Percentiles rank a stretch among this genome's conserved stretches.
phyloP scores from a whole-genome alignment of 2,329 filamentous ascomycete species.

The Teratosphaeria nubilosa region DNA sequence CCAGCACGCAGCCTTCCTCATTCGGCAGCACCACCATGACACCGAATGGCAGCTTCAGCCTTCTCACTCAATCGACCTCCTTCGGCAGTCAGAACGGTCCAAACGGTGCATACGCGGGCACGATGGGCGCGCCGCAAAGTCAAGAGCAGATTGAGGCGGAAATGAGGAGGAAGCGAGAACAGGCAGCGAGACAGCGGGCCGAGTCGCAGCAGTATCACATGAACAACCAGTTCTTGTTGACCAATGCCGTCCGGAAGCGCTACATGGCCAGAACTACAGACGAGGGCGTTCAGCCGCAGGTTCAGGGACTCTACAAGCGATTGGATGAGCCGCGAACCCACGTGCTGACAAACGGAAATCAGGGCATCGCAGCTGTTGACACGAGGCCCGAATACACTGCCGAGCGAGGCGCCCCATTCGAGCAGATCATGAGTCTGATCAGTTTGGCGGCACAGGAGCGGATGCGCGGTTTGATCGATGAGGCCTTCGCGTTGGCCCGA shows the following conservation, averaged over 20 bases:
- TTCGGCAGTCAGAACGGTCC: conserved; percentile 26
- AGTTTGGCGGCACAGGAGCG: conserved; percentile 77
- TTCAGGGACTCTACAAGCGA: conserved; percentile 41
- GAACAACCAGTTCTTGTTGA: conserved; percentile 61
- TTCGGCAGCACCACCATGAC: conserved; percentile 35
- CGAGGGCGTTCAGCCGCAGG: conserved; percentile 48
- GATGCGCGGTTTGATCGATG: conserved; percentile 64
- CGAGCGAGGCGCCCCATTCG: conserved; percentile 58
- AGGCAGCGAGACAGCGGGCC: conserved; percentile 52
- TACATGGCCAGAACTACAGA: conserved; percentile 50
- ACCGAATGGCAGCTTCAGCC: conserved; percentile 38
- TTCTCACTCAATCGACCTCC: conserved; percentile 31
- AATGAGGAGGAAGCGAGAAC: conserved; percentile 55
- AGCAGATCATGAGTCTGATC: conserved; percentile 72
- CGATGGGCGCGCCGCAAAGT: conserved; percentile 42
- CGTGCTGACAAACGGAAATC: conserved; percentile 19
- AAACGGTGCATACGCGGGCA: conserved; percentile 35
- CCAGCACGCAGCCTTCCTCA: conserved; percentile 32
- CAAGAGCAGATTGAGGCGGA: conserved; percentile 57
- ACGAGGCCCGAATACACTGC: conserved; percentile 41
- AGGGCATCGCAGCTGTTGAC: conserved; percentile 19
- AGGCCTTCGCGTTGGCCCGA: conserved; percentile 59
- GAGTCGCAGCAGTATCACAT: conserved; percentile 58
- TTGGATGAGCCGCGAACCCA: conserved; percentile 9
- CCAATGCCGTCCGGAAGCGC: conserved; percentile 46